Base-by-base conservation (phyloP, 306 rosid genomes). In the Quercus agrifolia region DNA sequence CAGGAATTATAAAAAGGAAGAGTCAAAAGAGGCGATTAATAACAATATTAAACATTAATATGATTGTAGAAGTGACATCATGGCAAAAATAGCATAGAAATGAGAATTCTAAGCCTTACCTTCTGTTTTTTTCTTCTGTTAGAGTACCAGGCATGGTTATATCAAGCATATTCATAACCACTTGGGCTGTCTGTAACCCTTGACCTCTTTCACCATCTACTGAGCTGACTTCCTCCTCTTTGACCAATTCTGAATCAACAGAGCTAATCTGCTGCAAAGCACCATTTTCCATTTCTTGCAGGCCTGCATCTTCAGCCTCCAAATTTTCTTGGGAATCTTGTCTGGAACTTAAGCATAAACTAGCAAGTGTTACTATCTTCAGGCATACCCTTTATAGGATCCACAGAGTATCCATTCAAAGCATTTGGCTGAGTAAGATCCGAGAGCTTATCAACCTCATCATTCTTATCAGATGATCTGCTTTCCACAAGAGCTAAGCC, bases 81-180 rank as follows among this genome's bases (percentile, higher is more conserved):
- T 19, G 54, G 67, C 69, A 58, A 73, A 31, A 18, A 6, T 23
- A 31, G 33, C 51, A 66, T 17, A 18, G 38, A 46, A 41, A 12
- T 49, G 13, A 51, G 38, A 25, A 46, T 62, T 72, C 25, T 9
- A 30, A 64, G 77, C 46, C 31, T 28, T 85, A 95, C 99, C 98
- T 90, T 89, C 78, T 89, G 38, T 88, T 85, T 90, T 94, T 84
- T 83, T 92, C 97, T 87, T 90, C 92, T 55, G 91, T 87, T 82
- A 92, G 88, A 80, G 90, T 83, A 85, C 86, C 90, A 21, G 97
- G 97, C 92, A 86, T 85, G 74, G 97, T 91, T 73, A 77, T 84
- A 77, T 92, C 97, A 80, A 95, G 99, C 95, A 95, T 91, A 79
- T 91, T 91, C 89, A 88, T 85, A 54, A 91, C 96, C 77, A 93